These are phyloP conservation scores for Phialophora macrospora DNA, from an alignment of 2,329 filamentous ascomycete species.

Conservation along the genomic window DNA sequence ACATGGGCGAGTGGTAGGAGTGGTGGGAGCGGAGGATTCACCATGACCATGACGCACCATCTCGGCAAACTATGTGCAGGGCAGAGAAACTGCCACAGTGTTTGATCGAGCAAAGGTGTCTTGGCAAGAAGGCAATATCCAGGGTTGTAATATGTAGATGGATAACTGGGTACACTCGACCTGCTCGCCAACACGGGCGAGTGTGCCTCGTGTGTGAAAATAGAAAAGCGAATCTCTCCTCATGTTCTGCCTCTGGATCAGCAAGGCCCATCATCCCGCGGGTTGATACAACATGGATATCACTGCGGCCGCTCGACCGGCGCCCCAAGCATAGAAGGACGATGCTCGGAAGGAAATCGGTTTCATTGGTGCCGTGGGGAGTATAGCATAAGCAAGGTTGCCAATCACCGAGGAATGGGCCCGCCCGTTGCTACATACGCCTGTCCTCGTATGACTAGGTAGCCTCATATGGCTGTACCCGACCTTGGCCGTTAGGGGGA, in stretches of 20 bases:
- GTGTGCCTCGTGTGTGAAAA: conserved; percentile 16
- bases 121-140: neutral
- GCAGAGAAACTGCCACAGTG: neutral
- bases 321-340: neutral
- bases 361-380: neutral
- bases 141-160: conserved; percentile 15
- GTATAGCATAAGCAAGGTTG: neutral
- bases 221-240: conserved; percentile 29
- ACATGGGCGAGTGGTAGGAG: conserved; percentile 10
- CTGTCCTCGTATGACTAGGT: neutral
- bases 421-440: neutral
- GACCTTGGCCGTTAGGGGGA: neutral
- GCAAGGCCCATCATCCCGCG: neutral
- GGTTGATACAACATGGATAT: neutral
- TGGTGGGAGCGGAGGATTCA: neutral
- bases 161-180: neutral
- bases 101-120: conserved; percentile 2
- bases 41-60: conserved; percentile 7
- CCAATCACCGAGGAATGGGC: neutral
- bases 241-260: neutral
- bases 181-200: neutral
- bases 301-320: neutral
- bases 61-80: neutral
- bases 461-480: neutral
- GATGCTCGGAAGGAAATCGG: neutral